Base-by-base conservation (phyloP, 495 filamentous ascomycete genomes). In the Hypoxylon lenormandii region DNA sequence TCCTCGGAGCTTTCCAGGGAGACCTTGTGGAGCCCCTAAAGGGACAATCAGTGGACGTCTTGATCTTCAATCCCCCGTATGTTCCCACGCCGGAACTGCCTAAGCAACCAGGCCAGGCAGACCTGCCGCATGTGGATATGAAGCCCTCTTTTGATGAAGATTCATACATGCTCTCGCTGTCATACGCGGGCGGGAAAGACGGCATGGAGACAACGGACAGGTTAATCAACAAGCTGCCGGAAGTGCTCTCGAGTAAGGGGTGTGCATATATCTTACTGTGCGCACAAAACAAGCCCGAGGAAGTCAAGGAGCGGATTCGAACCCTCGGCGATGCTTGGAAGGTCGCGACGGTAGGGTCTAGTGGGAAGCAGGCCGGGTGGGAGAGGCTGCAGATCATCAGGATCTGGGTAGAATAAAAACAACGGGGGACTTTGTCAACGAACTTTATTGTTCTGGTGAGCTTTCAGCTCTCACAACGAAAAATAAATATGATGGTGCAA, bases 21-120 rank as follows among this genome's bases (percentile, higher is more conserved):
- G 90, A 97, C 70, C 82, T 98, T 0, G 78, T 81, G 7, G 74
- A 82, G 11, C 78, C 89, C 1, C 59, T 97, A 5, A 80, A 84
- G 1, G 66, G 78, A 0, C 78, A 82, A 2, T 72, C 74, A 36
- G 86, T 96, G 0, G 95, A 98, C 74, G 85, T 98, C 19, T 81
- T 98, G 26, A 84, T 98, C 30, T 98, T 98, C 84, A 98, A 98
- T 74, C 95, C 95, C 33, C 95, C 95, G 0, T 98, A 98, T 70
- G 95, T 98, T 5, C 95, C 95, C 4, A 94, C 92, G 0, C 79
- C 85, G 13, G 85, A 87, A n/a, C 70, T 96, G 23, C 94, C 78
- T 7, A 59, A 86, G 1, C 80, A 79, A 8, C 72, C 74, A 0
- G 60, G 77, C 1, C 67, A 71, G 8, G 50, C 23, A 7, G 73